Evolutionary conservation across 2,329 filamentous ascomycete species (phyloP).

Genomic region (Dactylella cylindrospora): DNA sequence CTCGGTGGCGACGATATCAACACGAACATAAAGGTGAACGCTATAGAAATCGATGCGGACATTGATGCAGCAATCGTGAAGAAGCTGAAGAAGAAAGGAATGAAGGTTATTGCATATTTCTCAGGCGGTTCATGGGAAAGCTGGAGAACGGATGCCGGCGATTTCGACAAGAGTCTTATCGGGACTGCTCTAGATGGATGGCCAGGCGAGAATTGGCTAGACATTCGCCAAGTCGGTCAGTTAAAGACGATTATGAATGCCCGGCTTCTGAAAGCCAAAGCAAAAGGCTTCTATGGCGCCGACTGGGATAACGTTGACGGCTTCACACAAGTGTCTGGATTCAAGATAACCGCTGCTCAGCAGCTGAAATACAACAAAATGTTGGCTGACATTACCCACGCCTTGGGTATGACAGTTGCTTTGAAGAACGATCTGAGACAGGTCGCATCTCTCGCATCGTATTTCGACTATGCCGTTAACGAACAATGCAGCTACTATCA

Average conservation of each 20-base stretch:
- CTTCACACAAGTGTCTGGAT: conserved; percentile 52
- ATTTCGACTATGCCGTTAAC: conserved; percentile 65
- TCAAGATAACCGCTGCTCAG: conserved; percentile 14
- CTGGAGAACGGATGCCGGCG: conserved; percentile 60
- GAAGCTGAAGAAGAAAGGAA: conserved; percentile 57
- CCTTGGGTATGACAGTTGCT: conserved; percentile 26
- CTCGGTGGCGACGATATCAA: conserved; percentile 52
- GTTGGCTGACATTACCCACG: conserved; percentile 32
- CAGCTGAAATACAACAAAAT: conserved; percentile 37
- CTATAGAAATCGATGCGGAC: conserved; percentile 63
- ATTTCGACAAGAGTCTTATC: conserved; percentile 61
- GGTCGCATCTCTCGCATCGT: not conserved
- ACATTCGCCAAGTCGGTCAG: conserved; percentile 57
- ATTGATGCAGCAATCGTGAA: conserved; percentile 54
- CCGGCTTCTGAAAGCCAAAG: conserved; percentile 61
- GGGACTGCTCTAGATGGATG: conserved; percentile 65
- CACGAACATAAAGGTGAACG: conserved; percentile 51
- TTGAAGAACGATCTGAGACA: conserved; percentile 36
- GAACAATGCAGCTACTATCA: conserved; percentile 66
- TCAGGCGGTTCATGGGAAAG: conserved; percentile 69
- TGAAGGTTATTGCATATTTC: conserved; percentile 73
- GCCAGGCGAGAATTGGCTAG: conserved; percentile 68
- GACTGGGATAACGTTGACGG: conserved; percentile 72
- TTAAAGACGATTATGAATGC: conserved; percentile 65
- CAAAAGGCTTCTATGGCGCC: conserved; percentile 68